Evolutionary conservation across 208 protist species (phyloP), one percentile per base, ranked within the genome.

Genomic region (Acanthamoeba culbertsoni): DNA sequence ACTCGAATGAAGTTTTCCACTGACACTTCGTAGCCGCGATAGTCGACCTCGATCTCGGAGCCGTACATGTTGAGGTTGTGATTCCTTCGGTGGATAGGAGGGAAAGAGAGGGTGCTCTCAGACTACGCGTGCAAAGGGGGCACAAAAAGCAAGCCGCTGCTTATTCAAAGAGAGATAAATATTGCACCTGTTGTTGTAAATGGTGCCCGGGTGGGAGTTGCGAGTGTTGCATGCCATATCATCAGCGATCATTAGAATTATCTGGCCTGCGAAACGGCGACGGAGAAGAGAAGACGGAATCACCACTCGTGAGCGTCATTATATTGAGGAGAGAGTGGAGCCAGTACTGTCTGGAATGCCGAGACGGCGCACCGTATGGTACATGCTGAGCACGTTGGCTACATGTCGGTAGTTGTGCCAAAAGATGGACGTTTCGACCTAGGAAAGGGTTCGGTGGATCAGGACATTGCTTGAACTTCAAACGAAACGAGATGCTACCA

Each of bases 391-490:
- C 23, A 98, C 97, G 94, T 99, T 99, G 73, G 98, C 96, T 10
- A 98, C 98, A 93, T 99, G 99, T 28, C 99, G 96, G 94, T 99
- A 99, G 96, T 99, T 99, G 97, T 99, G 99, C 96, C 98, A 99
- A 93, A 98, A 99, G 14, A 98, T 96, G 2, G 98, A 99, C 5
- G 98, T 98, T 33, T 96, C 97, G 12, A 99, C 98, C 88, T 93
- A 35, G 12, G 8, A 14, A 37, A 8, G 12, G 28, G 28, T 28
- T 68, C 7, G 37, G 5, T 6, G 2, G 71, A 23, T 75, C 14
- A n/a, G 28, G 31, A 89, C 18, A 48, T 28, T 63, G 3, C 31
- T 33, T 3, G n/a, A 4, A 90, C 23, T n/a, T 40, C 8, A 40
- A 62, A 51, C 16, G 23, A 63, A 90, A 45, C 1, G 6, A 46